A percentile compares a stretch with the other conserved stretches of the same genome.
Evolutionary conservation across 2,329 filamentous ascomycete genomes (phyloP).

Genomic region (Cercospora zeina): DNA sequence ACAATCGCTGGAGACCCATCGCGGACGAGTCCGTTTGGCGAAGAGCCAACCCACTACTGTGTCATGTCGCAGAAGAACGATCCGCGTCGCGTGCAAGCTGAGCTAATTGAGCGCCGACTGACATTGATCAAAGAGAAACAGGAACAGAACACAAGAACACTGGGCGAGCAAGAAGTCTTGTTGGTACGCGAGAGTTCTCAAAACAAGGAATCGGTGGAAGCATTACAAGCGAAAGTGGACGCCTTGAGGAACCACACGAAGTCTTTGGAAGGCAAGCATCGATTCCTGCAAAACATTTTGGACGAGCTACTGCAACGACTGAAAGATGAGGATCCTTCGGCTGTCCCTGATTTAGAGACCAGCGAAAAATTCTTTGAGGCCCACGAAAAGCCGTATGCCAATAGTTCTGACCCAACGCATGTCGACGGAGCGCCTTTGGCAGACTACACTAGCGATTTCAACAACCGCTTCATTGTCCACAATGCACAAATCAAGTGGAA

Average conservation of each 20-base stretch:
- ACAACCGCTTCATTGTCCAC: conserved; percentile 97
- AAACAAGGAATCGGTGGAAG: conserved; percentile 46
- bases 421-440: conserved; percentile 69
- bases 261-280: conserved; percentile 58
- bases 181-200: conserved; percentile 57
- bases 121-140: conserved; percentile 77
- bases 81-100: conserved; percentile 81
- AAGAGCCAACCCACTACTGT: conserved; percentile 91
- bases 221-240: conserved; percentile 58
- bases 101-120: conserved; percentile 79
- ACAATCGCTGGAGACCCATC: conserved; percentile 77
- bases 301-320: conserved; percentile 58
- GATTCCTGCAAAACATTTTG: conserved; percentile 60
- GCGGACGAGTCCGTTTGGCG: conserved; percentile 83
- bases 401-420: conserved; percentile 53
- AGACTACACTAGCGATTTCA: conserved; percentile 91
- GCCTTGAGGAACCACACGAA: conserved; percentile 58
- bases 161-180: conserved; percentile 73
- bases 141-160: conserved; percentile 66
- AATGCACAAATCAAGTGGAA: conserved; percentile 99
- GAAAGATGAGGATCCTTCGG: conserved; percentile 58
- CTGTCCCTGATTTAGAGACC: conserved; percentile 47
- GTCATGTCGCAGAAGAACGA: conserved; percentile 78
- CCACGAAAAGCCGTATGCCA: conserved; percentile 49
- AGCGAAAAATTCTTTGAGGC: conserved; percentile 51